phyloP scores from a whole-genome alignment of 495 filamentous ascomycete genomes.

The Xylaria scruposa region DNA sequence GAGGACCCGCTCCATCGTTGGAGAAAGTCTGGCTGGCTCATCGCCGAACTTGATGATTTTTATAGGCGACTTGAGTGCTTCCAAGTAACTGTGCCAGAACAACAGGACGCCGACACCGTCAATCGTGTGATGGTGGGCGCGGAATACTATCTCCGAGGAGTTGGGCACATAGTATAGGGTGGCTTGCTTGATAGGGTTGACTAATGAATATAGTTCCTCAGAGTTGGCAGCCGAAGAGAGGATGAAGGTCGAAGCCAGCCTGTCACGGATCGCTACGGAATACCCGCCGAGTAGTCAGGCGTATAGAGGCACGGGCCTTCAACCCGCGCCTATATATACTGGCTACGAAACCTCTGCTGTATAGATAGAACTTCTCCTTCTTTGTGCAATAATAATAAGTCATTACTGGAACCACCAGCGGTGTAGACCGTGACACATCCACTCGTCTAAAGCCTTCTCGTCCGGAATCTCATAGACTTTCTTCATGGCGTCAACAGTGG shows the following conservation, averaged over 20 bases:
- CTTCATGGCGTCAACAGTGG: too few species aligned
- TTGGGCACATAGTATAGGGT: slow-evolving; percentile 39
- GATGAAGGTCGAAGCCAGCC: slow-evolving; percentile 37
- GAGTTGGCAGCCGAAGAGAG: slow-evolving; percentile 33
- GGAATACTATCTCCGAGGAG: slow-evolving; percentile 36
- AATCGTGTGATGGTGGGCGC: slow-evolving; percentile 28
- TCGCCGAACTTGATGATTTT: slow-evolving; percentile 31
- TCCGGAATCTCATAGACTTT: slow-evolving; percentile 39
- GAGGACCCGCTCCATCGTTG: slow-evolving; percentile 26
- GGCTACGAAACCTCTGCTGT: too few species aligned
- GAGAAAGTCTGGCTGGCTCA: slow-evolving; percentile 27
- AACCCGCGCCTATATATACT: too few species aligned
- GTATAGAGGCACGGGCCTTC: too few species aligned
- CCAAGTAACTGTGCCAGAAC: slow-evolving; percentile 28
- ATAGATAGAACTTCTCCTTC: too few species aligned
- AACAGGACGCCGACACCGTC: slow-evolving; percentile 30
- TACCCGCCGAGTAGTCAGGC: too few species aligned
- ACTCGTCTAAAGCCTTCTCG: slow-evolving; percentile 32
- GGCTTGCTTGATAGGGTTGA: slow-evolving; percentile 32
- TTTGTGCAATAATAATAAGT: too few species aligned
- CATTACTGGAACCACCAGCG: too few species aligned
- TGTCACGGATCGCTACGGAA: too few species aligned
- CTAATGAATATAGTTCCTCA: slow-evolving; percentile 31
- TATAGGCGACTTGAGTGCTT: slow-evolving; percentile 22
- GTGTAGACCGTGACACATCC: too few species aligned